Conservation (phyloP, 208 protist genomes). For the Phytomonas sp. region DNA sequence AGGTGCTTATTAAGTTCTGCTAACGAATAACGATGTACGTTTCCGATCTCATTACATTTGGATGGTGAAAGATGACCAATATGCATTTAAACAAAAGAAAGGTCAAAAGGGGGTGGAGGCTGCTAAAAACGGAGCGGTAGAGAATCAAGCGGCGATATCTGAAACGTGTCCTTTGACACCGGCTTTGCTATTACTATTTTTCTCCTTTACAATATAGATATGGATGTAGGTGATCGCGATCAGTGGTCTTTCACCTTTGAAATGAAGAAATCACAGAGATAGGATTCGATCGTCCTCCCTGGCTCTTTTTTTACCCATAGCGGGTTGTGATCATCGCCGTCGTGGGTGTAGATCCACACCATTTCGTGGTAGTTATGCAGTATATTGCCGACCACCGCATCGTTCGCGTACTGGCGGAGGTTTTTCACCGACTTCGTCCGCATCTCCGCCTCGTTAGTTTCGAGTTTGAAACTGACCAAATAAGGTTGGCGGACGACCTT, state of each 20-base stretch:
- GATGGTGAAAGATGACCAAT: no score
- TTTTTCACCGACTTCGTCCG: constrained; percentile 63
- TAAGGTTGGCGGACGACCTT: constrained; percentile 19
- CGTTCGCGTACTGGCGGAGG: constrained; percentile 48
- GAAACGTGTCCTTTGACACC: not conserved
- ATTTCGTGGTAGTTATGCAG: constrained; percentile 72
- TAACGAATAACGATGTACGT: no score
- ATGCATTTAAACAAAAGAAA: no score
- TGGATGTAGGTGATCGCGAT: not conserved
- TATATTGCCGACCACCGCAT: constrained; percentile 79
- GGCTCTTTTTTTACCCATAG: constrained; percentile 20
- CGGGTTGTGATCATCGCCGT: constrained; percentile 21
- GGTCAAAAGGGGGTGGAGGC: no score
- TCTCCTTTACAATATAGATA: not conserved
- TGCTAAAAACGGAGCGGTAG: no score
- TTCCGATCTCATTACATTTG: no score
- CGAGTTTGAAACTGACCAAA: constrained; percentile 77
- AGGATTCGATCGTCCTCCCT: constrained; percentile 37
- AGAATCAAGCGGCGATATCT: no score
- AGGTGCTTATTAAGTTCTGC: not conserved
- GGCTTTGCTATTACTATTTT: not conserved
- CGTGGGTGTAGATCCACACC: constrained; percentile 57
- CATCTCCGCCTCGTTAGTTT: constrained; percentile 62
- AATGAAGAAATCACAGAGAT: constrained; percentile 49
- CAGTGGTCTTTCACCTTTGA: not conserved